Evolutionary conservation across 345 rosid species (phyloP), one percentile per base, ranked within the genome.

Genomic region (Lepidium africanum): DNA sequence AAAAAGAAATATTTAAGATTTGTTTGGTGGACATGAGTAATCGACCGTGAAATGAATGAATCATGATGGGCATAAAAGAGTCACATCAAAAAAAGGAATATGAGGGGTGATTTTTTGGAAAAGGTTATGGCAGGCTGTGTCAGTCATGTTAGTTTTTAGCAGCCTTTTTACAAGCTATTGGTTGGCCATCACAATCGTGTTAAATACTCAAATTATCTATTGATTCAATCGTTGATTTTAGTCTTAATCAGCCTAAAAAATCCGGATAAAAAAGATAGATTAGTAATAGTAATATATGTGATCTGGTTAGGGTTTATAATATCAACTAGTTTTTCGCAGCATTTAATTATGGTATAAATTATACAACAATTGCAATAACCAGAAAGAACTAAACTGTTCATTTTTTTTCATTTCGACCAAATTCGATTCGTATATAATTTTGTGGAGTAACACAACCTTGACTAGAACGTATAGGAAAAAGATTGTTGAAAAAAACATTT

Each of bases 11-110:
- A n/a, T n/a, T n/a, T n/a, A n/a, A n/a, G 59, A 59, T 48, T 39
- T 61, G 50, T 12, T 21, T 71, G 6, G 6, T 71, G 35, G 36
- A 25, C 16, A 30, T 6, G 50, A 63, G 50, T 48, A 64, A 56
- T n/a, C n/a, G n/a, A n/a, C n/a, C n/a, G n/a, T n/a, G n/a, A n/a
- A n/a, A n/a, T n/a, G n/a, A n/a, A n/a, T n/a, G n/a, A n/a, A n/a
- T n/a, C n/a, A n/a, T n/a, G n/a, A n/a, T n/a, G n/a, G n/a, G n/a
- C n/a, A n/a, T n/a, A 63, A 55, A 25, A 55, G 59, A n/a, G 56
- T 72, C 70, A 55, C 70, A 63, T 71, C 63, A 63, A 11, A 60
- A 41, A 38, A 33, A n/a, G 40, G 9, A 17, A 58, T 39, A 69
- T 16, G 9, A 58, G 51, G 60, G 19, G 38, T 3, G 41, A 16